Evolutionary conservation across 2,329 filamentous ascomycete genomes (phyloP), one percentile per base, ranked within the genome.

Genomic region (Trematosphaeria pertusa): DNA sequence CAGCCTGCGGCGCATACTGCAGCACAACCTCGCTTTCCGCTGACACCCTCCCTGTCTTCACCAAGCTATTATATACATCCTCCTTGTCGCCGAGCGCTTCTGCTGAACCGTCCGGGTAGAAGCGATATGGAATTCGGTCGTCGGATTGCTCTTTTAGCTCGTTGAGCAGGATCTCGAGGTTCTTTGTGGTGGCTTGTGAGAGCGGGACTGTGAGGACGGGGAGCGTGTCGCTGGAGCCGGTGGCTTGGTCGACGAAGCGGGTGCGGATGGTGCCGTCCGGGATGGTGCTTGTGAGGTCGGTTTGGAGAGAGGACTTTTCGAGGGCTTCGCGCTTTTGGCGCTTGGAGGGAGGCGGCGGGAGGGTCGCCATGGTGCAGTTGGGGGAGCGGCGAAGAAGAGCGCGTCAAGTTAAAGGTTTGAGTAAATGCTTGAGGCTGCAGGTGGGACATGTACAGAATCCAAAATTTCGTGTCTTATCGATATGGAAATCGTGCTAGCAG

Each of bases 111-210:
- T 65, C 63, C 69, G 83, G 82, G 60, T 86, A 84, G 62, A 87
- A 86, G 47, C 85, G 79, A 64, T 88, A 88, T 2, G 85, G 85
- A 52, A 88, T 78, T 53, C 81, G 78, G 56, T 88, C 85, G 47
- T 87, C 82, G 72, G 81, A 64, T 50, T 74, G 68, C 30, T 86
- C 88, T 69, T 96, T 82, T 32, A 97, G 76, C 2, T 88, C 91
- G 70, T 97, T 97, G 44, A 96, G 73, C 0, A 97, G 80, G 8
- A 92, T 82, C 42, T 94, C 93, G 3, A 97, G 81, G 61, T 97
- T 96, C 76, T 91, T 93, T 52, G 94, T 89, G 6, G 84, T 88
- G 2, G 93, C 88, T 76, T 97, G 88, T 46, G 87, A 87, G 22
- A 97, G 83, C 10, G 91, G 87, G 32, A 97, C 87, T 69, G 75